Base-by-base conservation (phyloP, 176 grass and related monocot species). In the Raddia guianensis region DNA sequence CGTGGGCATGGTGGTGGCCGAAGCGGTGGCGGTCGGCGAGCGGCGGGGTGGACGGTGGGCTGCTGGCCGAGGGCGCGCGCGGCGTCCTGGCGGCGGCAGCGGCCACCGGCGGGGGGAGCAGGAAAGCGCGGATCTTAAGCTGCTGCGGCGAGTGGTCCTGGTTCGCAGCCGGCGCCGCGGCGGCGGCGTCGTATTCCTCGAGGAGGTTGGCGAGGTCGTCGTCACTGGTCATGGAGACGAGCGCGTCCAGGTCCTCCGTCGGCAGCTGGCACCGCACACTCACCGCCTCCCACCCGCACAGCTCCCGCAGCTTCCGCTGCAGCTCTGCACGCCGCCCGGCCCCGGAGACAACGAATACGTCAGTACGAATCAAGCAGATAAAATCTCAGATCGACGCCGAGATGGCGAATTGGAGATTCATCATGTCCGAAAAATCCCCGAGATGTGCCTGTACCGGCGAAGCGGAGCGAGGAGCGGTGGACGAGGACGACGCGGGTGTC, bases 181-280 rank as follows among this genome's bases (percentile, higher is more conserved):
- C 74, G 60, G 27, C 27, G 27, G 18, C n/a, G 27, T 86, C 74
- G 60, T 92, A 92, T 73, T 92, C 90, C 45, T 85, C 73, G 10
- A 86, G 49, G 3, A 92, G 49, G 76, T 83, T 83, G 42, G 68
- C 68, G 12, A 92, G 51, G 52, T 92, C 90, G 48, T 75, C 86
- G 27, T 92, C 86, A 7, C 78, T 82, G 10, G 78, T 92, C 11
- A 92, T 61, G 0, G 86, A 88, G 63, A 92, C 73, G 11, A 92
- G 86, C 15, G 90, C 90, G 21, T 92, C 90, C 33, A 92, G 73
- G 65, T 88, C 90, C 77, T 83, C 86, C 4, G 82, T 82, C 51
- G 86, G 90, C 46, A 92, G 75, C 68, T 92, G 90, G 59, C 90
- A 92, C 27, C 90, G 82, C 51, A 92, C 21, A 35, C 72, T 64